Conservation (phyloP, 768 basidiomycete genomes). For the Amanita molliuscula region DNA sequence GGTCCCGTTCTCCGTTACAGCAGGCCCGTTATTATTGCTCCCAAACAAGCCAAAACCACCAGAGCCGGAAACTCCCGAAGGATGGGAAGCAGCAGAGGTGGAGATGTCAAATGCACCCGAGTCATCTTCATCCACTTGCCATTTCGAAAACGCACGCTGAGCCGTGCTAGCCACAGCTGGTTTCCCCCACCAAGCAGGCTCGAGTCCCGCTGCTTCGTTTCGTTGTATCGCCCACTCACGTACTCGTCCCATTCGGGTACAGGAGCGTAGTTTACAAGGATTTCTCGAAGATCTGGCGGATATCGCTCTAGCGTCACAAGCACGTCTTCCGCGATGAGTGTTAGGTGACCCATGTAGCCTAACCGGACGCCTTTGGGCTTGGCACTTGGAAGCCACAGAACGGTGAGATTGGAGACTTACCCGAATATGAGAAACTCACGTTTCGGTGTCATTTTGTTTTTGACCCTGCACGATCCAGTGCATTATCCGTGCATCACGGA, state of each 20-base stretch:
- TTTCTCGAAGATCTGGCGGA: slow-evolving; percentile 63
- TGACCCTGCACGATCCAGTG: slow-evolving; percentile 85
- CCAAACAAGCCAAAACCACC: not conserved
- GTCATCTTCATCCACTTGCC: slow-evolving; percentile 69
- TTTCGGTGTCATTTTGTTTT: slow-evolving; percentile 63
- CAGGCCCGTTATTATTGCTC: slow-evolving; percentile 9
- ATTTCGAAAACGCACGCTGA: slow-evolving; percentile 25
- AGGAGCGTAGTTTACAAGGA: slow-evolving; percentile 59
- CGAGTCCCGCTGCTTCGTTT: slow-evolving; percentile 77
- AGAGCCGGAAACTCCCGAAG: not conserved
- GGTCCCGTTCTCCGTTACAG: slow-evolving; percentile 12
- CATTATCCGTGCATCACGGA: slow-evolving; percentile 79
- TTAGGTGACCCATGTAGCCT: slow-evolving; percentile 96
- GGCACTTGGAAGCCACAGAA: slow-evolving; percentile 28
- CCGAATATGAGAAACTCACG: slow-evolving; percentile 26
- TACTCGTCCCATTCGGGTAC: slow-evolving; percentile 83
- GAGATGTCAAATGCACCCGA: slow-evolving; percentile 8
- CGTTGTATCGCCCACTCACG: slow-evolving; percentile 74
- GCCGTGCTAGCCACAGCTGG: slow-evolving; percentile 38
- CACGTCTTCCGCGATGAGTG: slow-evolving; percentile 90
- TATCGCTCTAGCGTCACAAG: slow-evolving; percentile 84
- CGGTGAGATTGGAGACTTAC: slow-evolving; percentile 2
- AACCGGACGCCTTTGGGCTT: slow-evolving; percentile 73
- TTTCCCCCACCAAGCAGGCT: slow-evolving; percentile 82
- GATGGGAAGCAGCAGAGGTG: not conserved